Conservation (phyloP, 2,329 filamentous ascomycete genomes). For the Diplodia intermedia region DNA sequence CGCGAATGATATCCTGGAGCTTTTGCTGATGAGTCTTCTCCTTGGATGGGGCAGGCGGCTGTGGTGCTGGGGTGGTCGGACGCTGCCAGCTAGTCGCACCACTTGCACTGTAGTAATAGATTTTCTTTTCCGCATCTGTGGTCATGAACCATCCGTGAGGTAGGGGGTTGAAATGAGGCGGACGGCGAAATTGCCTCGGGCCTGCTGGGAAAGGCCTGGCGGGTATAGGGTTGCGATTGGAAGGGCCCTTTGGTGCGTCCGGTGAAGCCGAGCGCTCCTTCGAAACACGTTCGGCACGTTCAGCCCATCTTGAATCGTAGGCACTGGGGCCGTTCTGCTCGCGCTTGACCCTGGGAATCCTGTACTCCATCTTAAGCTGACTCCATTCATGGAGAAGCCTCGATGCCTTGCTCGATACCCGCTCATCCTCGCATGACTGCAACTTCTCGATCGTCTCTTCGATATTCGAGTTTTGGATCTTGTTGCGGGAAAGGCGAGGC, state of each 20-base stretch:
- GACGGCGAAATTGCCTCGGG: conserved; percentile 42
- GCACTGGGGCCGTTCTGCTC: conserved; percentile 65
- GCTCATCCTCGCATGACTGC: conserved; percentile 71
- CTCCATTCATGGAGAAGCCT: conserved; percentile 83
- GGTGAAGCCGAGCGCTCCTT: conserved; percentile 59
- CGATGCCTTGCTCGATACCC: conserved; percentile 74
- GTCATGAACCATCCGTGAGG: conserved; percentile 88
- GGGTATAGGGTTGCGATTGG: conserved; percentile 57
- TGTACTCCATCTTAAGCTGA: conserved; percentile 86
- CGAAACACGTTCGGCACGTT: conserved; percentile 61
- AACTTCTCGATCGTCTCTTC: conserved; percentile 79
- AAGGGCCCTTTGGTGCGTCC: conserved; percentile 49
- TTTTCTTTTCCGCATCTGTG: conserved; percentile 66
- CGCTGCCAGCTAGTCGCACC: conserved; percentile 83
- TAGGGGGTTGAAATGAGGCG: conserved; percentile 64
- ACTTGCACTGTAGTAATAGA: conserved; percentile 84
- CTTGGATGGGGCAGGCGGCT: conserved; percentile 66
- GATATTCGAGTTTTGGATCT: conserved; percentile 95
- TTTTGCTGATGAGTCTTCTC: conserved; percentile 75
- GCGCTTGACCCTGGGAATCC: conserved; percentile 88
- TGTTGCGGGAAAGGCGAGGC: conserved; percentile 91
- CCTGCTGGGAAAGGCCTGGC: conserved; percentile 59
- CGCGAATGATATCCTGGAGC: conserved; percentile 77
- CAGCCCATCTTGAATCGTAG: conserved; percentile 64
- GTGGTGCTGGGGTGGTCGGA: conserved; percentile 70